These are phyloP conservation scores for Decorospora gaudefroyi DNA, from an alignment of 2,329 filamentous ascomycete genomes.

Conservation along the genomic window DNA sequence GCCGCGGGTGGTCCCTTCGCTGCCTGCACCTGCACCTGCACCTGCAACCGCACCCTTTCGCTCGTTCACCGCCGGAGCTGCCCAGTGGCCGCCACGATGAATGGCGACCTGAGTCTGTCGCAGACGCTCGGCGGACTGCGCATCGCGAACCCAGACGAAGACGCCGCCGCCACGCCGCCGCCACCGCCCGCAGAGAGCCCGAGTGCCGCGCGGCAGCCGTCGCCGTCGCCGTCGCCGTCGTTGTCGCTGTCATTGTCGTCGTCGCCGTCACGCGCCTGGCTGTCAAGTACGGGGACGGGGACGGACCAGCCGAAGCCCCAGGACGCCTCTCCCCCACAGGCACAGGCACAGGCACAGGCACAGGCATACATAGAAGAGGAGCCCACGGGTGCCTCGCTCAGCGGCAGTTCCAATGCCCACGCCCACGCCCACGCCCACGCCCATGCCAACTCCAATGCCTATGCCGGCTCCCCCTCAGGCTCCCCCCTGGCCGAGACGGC, in stretches of 20 bases:
- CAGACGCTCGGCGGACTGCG: slow-evolving; percentile 90
- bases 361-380: slow-evolving; percentile 26
- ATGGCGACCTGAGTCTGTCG: slow-evolving; percentile 88
- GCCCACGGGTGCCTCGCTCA: slow-evolving; percentile 44
- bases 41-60: too few species aligned
- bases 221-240: slow-evolving; percentile 37
- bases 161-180: slow-evolving; percentile 48
- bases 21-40: too few species aligned
- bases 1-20: slow-evolving; percentile 28
- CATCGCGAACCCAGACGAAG: slow-evolving; percentile 94
- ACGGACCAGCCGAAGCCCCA: too few species aligned
- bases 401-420: slow-evolving; percentile 50
- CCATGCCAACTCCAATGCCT: slow-evolving; percentile 49
- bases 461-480: slow-evolving; percentile 36
- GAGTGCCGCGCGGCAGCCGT: slow-evolving; percentile 8
- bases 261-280: slow-evolving; percentile 39
- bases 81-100: slow-evolving; percentile 63
- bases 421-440: too few species aligned
- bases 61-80: slow-evolving; percentile 30
- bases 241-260: slow-evolving; percentile 38
- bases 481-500: slow-evolving; percentile 36
- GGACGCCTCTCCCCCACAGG: too few species aligned
- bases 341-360: slow-evolving; percentile 32
- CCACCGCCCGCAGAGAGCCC: slow-evolving; percentile 32
- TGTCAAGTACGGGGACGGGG: slow-evolving; percentile 48